These are phyloP conservation scores for Wickerhamiella musiphila DNA, from an alignment of 805 yeast genomes.

Conservation along the genomic window DNA sequence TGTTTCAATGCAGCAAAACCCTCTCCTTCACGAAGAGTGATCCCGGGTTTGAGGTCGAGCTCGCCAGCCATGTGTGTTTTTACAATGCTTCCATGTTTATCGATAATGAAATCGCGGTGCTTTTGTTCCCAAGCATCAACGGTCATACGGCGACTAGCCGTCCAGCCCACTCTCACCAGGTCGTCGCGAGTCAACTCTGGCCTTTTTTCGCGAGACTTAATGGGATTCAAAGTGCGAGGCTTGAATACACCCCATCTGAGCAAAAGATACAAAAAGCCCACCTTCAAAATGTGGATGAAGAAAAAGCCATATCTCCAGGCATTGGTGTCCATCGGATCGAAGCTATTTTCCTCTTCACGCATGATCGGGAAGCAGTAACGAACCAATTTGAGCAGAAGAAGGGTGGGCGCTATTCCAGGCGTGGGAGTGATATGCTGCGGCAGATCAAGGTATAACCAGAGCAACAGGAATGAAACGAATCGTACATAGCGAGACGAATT, in stretches of 20 bases:
- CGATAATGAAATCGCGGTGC: slow-evolving; percentile 46
- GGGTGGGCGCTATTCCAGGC: slow-evolving; percentile 73
- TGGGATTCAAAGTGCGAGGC: slow-evolving; percentile 42
- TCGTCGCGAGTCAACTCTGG: slow-evolving; percentile 33
- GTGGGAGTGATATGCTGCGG: slow-evolving; percentile 85
- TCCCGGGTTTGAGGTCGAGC: slow-evolving; percentile 41
- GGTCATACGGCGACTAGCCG: slow-evolving; percentile 68
- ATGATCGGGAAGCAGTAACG: slow-evolving; percentile 25
- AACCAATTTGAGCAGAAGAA: slow-evolving; percentile 27
- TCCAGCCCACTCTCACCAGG: slow-evolving; percentile 70
- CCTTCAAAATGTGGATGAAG: slow-evolving; percentile 50
- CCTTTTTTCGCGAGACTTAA: slow-evolving; percentile 8
- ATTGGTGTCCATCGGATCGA: slow-evolving; percentile 26
- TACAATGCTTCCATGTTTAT: slow-evolving; percentile 49
- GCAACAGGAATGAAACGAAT: slow-evolving; percentile 19
- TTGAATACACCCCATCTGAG: slow-evolving; percentile 61
- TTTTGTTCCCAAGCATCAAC: slow-evolving; percentile 51
- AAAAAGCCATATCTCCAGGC: slow-evolving; percentile 47
- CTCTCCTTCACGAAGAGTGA: slow-evolving; percentile 55
- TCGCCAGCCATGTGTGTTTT: slow-evolving; percentile 61
- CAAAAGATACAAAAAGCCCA: slow-evolving; percentile 34
- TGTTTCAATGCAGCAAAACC: slow-evolving; percentile 32
- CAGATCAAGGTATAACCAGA: slow-evolving; percentile 85
- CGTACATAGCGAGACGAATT: slow-evolving; percentile 19
- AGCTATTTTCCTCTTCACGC: slow-evolving; percentile 31